phyloP scores from a whole-genome alignment of 2,329 filamentous ascomycete genomes.

The Dryadomyces quercivorus region DNA sequence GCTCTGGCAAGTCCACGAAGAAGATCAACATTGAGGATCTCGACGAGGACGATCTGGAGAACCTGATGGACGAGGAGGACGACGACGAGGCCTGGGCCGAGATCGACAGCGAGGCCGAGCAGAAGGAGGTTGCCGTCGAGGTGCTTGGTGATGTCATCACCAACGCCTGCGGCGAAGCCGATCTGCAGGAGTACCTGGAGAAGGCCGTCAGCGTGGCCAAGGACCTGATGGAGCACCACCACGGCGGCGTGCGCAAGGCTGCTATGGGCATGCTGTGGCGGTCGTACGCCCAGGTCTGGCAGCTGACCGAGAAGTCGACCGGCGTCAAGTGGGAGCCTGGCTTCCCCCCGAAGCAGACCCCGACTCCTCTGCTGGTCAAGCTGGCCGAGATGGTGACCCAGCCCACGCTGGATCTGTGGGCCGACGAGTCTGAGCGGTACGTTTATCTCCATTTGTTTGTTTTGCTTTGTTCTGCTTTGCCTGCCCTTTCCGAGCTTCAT shows the following conservation, averaged over 20 bases:
- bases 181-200: slow-evolving; percentile 69
- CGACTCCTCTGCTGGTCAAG: slow-evolving; percentile 68
- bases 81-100: slow-evolving; percentile 77
- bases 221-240: slow-evolving; percentile 74
- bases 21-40: slow-evolving; percentile 66
- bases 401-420: slow-evolving; percentile 74
- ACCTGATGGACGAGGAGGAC: slow-evolving; percentile 49
- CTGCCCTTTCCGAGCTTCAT: slow-evolving; percentile 27
- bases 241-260: slow-evolving; percentile 88
- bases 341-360: slow-evolving; percentile 68
- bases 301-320: slow-evolving; percentile 66
- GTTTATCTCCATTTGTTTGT: slow-evolving; percentile 51
- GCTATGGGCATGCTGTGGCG: slow-evolving; percentile 87
- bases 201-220: slow-evolving; percentile 73
- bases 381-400: slow-evolving; percentile 77
- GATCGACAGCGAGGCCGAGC: slow-evolving; percentile 69
- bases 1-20: slow-evolving; percentile 38
- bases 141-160: slow-evolving; percentile 87
- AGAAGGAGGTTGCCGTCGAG: slow-evolving; percentile 96
- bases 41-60: slow-evolving; percentile 40
- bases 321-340: slow-evolving; percentile 82
- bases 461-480: slow-evolving; percentile 38
- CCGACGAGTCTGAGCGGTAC: slow-evolving; percentile 86
- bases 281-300: slow-evolving; percentile 82
- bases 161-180: slow-evolving; percentile 66